phyloP scores from a whole-genome alignment of 371 early-diverging fungal species.

The Mortierella sp. region DNA sequence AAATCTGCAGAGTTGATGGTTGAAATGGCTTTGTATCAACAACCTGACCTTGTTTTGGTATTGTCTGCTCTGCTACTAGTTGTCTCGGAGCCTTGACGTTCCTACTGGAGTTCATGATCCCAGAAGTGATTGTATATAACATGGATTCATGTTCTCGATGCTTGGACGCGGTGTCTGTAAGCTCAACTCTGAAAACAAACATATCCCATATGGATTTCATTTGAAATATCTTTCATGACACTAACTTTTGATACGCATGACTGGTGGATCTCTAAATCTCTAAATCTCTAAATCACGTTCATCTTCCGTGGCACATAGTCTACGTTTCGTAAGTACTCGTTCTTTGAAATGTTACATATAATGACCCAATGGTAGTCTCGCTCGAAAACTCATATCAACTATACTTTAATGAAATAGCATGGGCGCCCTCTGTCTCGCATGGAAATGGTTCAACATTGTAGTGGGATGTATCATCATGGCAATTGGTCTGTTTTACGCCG shows the following conservation, averaged over 20 bases:
- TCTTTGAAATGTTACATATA: background rate
- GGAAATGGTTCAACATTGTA: constrained; percentile 44
- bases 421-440: constrained; percentile 28
- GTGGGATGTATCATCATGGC: constrained; percentile 35
- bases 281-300: background rate
- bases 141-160: constrained; percentile 48
- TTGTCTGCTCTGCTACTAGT: constrained; percentile 2
- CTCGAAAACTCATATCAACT: background rate
- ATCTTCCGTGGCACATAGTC: background rate
- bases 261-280: background rate
- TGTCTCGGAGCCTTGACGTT: constrained; percentile 30
- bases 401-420: constrained; percentile 8
- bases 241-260: too few species aligned
- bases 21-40: background rate
- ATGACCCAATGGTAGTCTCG: background rate
- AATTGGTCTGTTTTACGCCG: constrained; percentile 27
- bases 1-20: too few species aligned
- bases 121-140: constrained; percentile 44
- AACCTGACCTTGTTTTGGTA: background rate
- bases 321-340: background rate
- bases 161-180: constrained; percentile 47
- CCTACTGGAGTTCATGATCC: constrained; percentile 32
- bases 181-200: background rate
- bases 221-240: too few species aligned
- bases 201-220: background rate